Conservation (phyloP, 495 filamentous ascomycete genomes). For the Xylaria sp. region DNA sequence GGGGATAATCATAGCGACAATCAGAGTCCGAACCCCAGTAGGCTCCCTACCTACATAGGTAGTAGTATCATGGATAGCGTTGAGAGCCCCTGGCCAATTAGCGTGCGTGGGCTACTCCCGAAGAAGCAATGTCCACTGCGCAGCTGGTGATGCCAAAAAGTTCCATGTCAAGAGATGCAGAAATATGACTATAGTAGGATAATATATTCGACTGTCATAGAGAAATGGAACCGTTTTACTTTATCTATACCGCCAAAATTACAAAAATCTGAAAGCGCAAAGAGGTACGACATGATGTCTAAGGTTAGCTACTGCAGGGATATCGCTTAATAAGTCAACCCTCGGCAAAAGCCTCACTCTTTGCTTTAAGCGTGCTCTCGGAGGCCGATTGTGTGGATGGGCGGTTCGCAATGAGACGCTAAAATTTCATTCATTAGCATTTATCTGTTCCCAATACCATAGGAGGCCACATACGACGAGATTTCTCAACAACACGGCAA, state of each 20-base stretch:
- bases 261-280: neutral
- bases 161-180: no score
- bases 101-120: neutral
- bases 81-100: neutral
- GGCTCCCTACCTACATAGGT: no score
- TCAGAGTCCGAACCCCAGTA: neutral
- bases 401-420: conserved; percentile 54
- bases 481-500: conserved; percentile 88
- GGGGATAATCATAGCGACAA: neutral
- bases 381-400: conserved; percentile 41
- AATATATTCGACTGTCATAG: neutral
- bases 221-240: neutral
- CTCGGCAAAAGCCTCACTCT: conserved; percentile 47
- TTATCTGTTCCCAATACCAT: neutral
- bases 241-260: neutral
- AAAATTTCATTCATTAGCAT: neutral
- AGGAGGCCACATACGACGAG: conserved; percentile 69
- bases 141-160: neutral
- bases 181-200: neutral
- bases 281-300: neutral
- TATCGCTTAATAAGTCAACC: conserved; percentile 30
- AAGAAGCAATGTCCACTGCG: conserved; percentile 13
- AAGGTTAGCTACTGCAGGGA: neutral
- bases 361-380: conserved; percentile 41
- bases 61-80: neutral